Evolutionary conservation across 257 asterid species (phyloP), one percentile per base, ranked within the genome.

Genomic region (Solanum etuberosum): DNA sequence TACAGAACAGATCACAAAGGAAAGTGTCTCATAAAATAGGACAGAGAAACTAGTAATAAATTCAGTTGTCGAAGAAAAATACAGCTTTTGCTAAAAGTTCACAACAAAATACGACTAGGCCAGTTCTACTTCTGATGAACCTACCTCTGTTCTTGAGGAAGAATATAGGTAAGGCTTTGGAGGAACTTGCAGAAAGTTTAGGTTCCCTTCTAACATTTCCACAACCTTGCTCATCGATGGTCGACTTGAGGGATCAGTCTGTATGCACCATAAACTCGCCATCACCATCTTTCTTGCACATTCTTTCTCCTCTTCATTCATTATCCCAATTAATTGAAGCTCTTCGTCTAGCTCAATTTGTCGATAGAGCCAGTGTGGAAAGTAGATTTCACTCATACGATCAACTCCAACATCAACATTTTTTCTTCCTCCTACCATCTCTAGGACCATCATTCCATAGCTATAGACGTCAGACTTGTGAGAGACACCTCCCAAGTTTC

Each of bases 201-300:
- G 25, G 3, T 43, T 78, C 1, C 92, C 92, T 88, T 90, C 92
- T 31, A 91, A 78, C 93, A 91, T 91, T 42, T 90, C 92, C 2
- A 91, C 85, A 27, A 91, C 95, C 27, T 48, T 83, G 4, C 27
- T 90, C 67, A 91, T 91, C 3, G 93, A 71, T 1, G 94, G 93
- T 29, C 91, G n/a, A 5, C 13, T 74, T 10, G 87, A 85, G 0
- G 95, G 93, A 48, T 85, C 71, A 3, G 86, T 90, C 76, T 92
- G 93, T 21, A 93, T 87, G 90, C 95, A 93, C 91, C 94, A 92
- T 21, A 92, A 68, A 78, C 94, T 91, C 74, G 86, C 91, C 3
- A 91, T 35, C 1, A 92, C 57, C 90, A 93, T 84, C 68, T 90
- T 91, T 81, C 67, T 89, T 6, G 87, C 88, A 1, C 9, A 7